These are phyloP conservation scores for Comarum palustre DNA, from an alignment of 306 rosid genomes.

Conservation along the genomic window DNA sequence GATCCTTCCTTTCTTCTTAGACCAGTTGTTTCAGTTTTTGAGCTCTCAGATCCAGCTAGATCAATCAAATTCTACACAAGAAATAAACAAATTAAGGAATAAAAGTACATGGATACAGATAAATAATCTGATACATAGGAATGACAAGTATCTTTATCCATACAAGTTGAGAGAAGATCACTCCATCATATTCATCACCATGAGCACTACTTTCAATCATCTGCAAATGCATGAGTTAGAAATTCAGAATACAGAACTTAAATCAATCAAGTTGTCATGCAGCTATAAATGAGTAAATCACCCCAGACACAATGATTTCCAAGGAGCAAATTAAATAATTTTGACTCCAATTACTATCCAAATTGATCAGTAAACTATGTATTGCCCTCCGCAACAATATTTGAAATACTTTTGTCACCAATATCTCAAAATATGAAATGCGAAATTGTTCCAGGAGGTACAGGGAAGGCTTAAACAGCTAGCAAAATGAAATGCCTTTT, in stretches of 20 bases:
- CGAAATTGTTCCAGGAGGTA: background rate
- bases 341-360: background rate
- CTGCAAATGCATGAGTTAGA: constrained; percentile 51
- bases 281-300: constrained; percentile 7
- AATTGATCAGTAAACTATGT: background rate
- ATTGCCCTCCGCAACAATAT: background rate
- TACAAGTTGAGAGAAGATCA: constrained; percentile 98
- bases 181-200: constrained; percentile 98
- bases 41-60: constrained; percentile 99
- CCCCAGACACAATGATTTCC: background rate
- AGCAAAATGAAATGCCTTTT: background rate
- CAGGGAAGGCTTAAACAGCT: background rate
- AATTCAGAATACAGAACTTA: constrained; percentile 9
- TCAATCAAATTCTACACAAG: constrained; percentile 80
- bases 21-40: constrained; percentile 97
- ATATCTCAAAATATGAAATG: background rate
- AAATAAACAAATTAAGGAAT: constrained; percentile 15
- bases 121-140: constrained; percentile 9
- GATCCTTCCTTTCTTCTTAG: constrained; percentile 97
- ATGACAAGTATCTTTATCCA: constrained; percentile 31
- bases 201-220: constrained; percentile 97
- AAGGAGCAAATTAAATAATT: background rate
- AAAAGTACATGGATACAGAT: background rate
- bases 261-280: constrained; percentile 4
- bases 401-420: constrained; percentile 5